These are phyloP conservation scores for Aureococcus anophagefferens DNA, from an alignment of 108 stramenopile species.

Conservation along the genomic window DNA sequence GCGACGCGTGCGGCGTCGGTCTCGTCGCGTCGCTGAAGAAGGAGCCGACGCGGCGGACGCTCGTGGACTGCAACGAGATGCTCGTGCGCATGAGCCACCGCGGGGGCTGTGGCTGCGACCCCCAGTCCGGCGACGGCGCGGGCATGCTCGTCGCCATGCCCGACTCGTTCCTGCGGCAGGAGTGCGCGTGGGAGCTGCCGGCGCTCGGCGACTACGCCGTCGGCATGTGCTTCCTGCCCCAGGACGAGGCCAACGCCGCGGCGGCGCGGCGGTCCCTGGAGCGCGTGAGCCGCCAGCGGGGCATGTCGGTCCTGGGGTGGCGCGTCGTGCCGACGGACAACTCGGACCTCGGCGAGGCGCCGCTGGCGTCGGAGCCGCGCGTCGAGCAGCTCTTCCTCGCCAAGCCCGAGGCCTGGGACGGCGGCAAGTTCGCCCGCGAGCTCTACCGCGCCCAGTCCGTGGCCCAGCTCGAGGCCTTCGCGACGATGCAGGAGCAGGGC, in stretches of 20 bases:
- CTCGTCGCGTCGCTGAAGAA: constrained; percentile 1
- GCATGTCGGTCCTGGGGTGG: constrained; percentile 71
- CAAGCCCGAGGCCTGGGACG: constrained; percentile 26
- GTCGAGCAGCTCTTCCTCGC: constrained; percentile 62
- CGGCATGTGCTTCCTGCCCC: constrained; percentile 86
- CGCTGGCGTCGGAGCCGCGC: constrained; percentile 74
- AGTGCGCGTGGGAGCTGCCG: constrained; percentile 65
- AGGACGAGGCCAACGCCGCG: constrained; percentile 59
- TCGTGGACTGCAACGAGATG: constrained; percentile 93
- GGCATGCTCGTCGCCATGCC: constrained; percentile 86
- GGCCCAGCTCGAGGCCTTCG: constrained; percentile 62
- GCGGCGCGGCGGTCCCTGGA: constrained; percentile 68
- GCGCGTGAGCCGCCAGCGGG: constrained; percentile 60
- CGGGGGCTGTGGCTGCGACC: constrained; percentile 85
- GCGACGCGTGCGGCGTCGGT: constrained; percentile 48
- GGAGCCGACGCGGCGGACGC: constrained; percentile 50
- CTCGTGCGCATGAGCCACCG: constrained; percentile 92
- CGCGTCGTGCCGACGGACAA: constrained; percentile 76
- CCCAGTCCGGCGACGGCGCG: constrained; percentile 69
- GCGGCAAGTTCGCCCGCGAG: constrained; percentile 77
- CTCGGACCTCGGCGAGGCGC: constrained; percentile 76
- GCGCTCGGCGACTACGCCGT: constrained; percentile 74
- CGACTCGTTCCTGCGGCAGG: constrained; percentile 79
- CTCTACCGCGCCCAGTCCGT: constrained; percentile 29
- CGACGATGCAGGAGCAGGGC: constrained; percentile 65